phyloP scores from a whole-genome alignment of 495 filamentous ascomycete genomes.

The Penicillium daleae region DNA sequence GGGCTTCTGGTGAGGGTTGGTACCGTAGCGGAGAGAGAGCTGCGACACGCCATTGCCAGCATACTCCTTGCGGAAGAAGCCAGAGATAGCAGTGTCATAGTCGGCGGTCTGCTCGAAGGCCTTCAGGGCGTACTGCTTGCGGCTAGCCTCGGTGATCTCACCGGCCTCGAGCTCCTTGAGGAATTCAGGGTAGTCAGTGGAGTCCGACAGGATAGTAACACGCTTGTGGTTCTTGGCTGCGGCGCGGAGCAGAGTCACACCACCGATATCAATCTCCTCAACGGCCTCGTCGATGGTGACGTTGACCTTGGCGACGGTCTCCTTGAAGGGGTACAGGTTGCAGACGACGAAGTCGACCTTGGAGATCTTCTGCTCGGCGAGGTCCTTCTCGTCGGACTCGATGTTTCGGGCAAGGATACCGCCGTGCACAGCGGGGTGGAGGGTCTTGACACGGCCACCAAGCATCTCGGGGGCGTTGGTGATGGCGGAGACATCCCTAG shows the following conservation, averaged over 20 bases:
- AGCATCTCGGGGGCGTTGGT: constrained; percentile 99
- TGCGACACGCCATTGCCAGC: constrained; percentile 83
- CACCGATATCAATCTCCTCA: constrained; percentile 97
- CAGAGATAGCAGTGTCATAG: constrained; percentile 91
- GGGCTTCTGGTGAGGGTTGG: constrained; percentile 97
- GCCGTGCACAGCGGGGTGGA: constrained; percentile 93
- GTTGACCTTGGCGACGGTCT: constrained; percentile 93
- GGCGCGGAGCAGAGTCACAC: constrained; percentile 92
- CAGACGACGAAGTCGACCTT: constrained; percentile 98
- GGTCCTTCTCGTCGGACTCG: constrained; percentile 91
- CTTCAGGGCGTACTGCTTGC: constrained; percentile 89
- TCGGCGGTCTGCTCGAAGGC: constrained; percentile 98
- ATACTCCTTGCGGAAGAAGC: constrained; percentile 97
- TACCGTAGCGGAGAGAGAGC: constrained; percentile 85
- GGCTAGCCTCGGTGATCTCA: constrained; percentile 78
- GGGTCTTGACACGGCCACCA: constrained; percentile 92
- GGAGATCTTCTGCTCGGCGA: constrained; percentile 93
- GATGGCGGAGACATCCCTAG: constrained; percentile 94
- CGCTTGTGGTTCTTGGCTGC: constrained; percentile 97
- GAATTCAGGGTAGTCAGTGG: constrained; percentile 91
- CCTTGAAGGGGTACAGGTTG: constrained; percentile 98
- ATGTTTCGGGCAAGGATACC: constrained; percentile 92
- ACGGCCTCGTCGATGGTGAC: constrained; percentile 95
- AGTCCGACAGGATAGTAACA: constrained; percentile 93
- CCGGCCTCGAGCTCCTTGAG: constrained; percentile 85